Evolutionary conservation across 1,284 basidiomycete species (phyloP), one percentile per base, ranked within the genome.

Genomic region (Coniferiporia sulphurascens): DNA sequence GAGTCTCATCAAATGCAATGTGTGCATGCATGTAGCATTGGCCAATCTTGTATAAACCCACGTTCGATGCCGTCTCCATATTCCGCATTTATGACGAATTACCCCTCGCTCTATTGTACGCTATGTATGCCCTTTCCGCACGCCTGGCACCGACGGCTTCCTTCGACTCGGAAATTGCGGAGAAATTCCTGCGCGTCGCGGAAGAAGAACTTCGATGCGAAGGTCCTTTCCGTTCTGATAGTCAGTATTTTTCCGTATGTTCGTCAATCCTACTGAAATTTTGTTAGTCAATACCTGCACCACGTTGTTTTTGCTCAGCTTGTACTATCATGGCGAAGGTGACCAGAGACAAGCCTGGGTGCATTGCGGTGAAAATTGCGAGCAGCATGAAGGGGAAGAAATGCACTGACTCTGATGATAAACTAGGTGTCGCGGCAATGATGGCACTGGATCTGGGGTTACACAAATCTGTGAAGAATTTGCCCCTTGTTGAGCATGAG

Each of bases 331-430:
- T 41, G 61, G 61, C 12, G 57, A 62, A 35, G 61, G 61, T 4
- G 59, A 62, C 48, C 61, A 62, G 51, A 52, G 61, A 48, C 61
- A 62, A 41, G 61, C 61, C 13, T 62, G 61, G 61, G 58, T 62
- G 19, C 54, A 51, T 48, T 55, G 53, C 41, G 58, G 61, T 62
- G 51, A 21, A 53, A 51, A 43, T 7, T 36, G 32, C 19, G 13
- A 55, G 10, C 27, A 15, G 10, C 19, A 48, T 12, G 32, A 22
- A 17, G 34, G 41, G 38, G 38, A n/a, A 27, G 32, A 45, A 9
- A 59, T 15, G 9, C 15, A 5, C 43, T 38, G 36, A 53, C 21
- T 41, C 22, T 34, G 27, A 27, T 34, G 44, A 17, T n/a, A 48
- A 32, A 44, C n/a, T 12, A 62, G 61, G 61, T 49, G 52, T 62